Percentiles rank a stretch among this genome's conserved stretches.
Evolutionary conservation across 495 filamentous ascomycete genomes (phyloP).

Genomic region (Penicillium fimorum): DNA sequence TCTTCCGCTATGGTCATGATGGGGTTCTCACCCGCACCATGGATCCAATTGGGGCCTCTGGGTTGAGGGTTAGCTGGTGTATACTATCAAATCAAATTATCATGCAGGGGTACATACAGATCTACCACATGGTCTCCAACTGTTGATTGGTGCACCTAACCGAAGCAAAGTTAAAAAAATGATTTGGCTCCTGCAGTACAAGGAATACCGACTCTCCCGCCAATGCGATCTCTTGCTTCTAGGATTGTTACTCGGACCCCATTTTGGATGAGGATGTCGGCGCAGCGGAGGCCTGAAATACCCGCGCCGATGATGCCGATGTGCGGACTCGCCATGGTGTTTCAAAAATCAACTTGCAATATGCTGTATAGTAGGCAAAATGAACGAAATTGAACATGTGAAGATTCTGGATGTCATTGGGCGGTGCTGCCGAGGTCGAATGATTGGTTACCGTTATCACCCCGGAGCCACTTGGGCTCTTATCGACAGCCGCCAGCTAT

Average conservation of each 20-base stretch:
- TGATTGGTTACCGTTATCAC: conserved; percentile 26
- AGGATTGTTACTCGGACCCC: conserved; percentile 81
- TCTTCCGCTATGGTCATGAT: conserved; percentile 73
- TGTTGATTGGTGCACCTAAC: conserved; percentile 40
- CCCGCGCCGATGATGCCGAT: conserved; percentile 85
- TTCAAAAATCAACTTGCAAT: not conserved
- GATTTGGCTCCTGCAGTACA: not conserved
- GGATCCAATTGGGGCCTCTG: conserved; percentile 93
- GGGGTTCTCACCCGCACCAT: conserved; percentile 82
- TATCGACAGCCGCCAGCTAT: not conserved
- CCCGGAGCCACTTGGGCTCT: not conserved
- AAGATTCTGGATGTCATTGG: conserved; percentile 19
- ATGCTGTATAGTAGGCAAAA: not conserved
- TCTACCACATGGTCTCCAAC: conserved; percentile 46
- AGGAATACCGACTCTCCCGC: conserved; percentile 64
- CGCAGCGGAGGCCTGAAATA: conserved; percentile 81
- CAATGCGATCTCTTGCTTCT: conserved; percentile 79
- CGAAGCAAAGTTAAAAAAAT: not conserved
- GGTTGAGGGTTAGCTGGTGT: not conserved
- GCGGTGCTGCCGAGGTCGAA: not conserved
- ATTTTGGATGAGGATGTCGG: conserved; percentile 74
- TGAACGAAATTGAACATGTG: conserved; percentile 9
- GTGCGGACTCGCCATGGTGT: conserved; percentile 41
- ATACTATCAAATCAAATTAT: not conserved
- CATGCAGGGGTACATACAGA: conserved; percentile 30